These are phyloP conservation scores for Tephrocybe sp. DNA, from an alignment of 768 basidiomycete species.

Conservation along the genomic window DNA sequence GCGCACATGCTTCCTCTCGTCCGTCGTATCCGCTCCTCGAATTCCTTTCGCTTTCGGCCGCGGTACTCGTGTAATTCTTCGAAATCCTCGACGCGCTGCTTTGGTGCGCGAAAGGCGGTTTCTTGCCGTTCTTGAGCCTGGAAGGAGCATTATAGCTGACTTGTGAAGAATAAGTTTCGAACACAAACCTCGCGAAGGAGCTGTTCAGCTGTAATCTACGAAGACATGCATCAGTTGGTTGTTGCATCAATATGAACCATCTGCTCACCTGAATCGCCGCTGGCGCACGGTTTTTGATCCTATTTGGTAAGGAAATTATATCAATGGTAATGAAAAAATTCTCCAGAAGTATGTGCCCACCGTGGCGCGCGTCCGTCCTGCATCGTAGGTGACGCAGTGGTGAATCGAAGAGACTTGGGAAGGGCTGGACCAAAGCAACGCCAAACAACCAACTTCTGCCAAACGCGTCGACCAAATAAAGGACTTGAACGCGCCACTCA, in stretches of 20 bases:
- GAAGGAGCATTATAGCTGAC: neutral
- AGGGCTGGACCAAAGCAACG: neutral
- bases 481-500: constrained; percentile 11
- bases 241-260: neutral
- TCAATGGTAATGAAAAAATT: neutral
- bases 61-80: constrained; percentile 91
- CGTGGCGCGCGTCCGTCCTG: constrained; percentile 18
- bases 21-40: constrained; percentile 82
- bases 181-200: constrained; percentile 81
- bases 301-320: constrained; percentile 20
- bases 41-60: constrained; percentile 89
- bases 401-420: neutral
- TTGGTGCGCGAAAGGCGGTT: constrained; percentile 84
- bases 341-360: neutral
- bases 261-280: constrained; percentile 81
- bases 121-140: constrained; percentile 98
- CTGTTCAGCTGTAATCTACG: constrained; percentile 96
- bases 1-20: constrained; percentile 79
- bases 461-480: constrained; percentile 13
- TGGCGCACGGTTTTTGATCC: constrained; percentile 94
- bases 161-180: neutral
- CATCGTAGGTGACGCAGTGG: constrained; percentile 6
- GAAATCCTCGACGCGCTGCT: constrained; percentile 94
- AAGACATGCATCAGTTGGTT: constrained; percentile 10
- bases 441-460: neutral